Evolutionary conservation across 352 stramenopile species (phyloP), one percentile per base, ranked within the genome.

Genomic region (Pythium myriotylum): DNA sequence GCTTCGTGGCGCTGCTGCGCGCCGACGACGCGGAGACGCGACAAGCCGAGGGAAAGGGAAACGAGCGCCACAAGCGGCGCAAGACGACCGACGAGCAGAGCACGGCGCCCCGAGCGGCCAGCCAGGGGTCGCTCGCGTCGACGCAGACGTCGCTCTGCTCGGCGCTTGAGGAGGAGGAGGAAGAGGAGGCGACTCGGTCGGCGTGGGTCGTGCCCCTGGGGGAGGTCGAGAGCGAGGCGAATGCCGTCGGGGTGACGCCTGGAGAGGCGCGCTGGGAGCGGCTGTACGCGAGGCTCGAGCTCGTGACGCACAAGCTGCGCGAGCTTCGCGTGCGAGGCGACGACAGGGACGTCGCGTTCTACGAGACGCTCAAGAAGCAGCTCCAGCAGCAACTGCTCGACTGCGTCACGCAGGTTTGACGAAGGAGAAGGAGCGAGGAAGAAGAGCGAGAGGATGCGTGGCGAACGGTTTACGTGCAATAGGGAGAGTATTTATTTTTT

Each of bases 1-100:
- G 60, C 26, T 73, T 59, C 29, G 42, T 69, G 23, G 24, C 50
- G 52, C 47, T 70, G 56, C 49, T 70, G 43, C 51, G 63, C 14
- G 41, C 29, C 14, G 51, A 14, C 32, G 53, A 63, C 41, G 37
- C 23, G 16, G 26, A 54, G 22, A 23, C 16, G 51, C 39, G 37
- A 13, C 35, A 23, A 47, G 4, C 48, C 24, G 14, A 40, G 24
- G 13, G 16, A 5, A 26, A 55, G 5, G 4, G n/a, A 43, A 50
- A 16, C n/a, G 35, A 35, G 1, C 42, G 37, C 10, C 4, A 23
- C 7, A n/a, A n/a, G n/a, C n/a, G n/a, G n/a, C n/a, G n/a, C n/a
- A n/a, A n/a, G n/a, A n/a, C n/a, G n/a, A n/a, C n/a, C n/a, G n/a
- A n/a, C n/a, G n/a, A n/a, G n/a, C n/a, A n/a, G n/a, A n/a, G n/a